These are phyloP conservation scores for Zygnema circumcarinatum DNA, from an alignment of 139 green algal genomes.

Conservation along the genomic window DNA sequence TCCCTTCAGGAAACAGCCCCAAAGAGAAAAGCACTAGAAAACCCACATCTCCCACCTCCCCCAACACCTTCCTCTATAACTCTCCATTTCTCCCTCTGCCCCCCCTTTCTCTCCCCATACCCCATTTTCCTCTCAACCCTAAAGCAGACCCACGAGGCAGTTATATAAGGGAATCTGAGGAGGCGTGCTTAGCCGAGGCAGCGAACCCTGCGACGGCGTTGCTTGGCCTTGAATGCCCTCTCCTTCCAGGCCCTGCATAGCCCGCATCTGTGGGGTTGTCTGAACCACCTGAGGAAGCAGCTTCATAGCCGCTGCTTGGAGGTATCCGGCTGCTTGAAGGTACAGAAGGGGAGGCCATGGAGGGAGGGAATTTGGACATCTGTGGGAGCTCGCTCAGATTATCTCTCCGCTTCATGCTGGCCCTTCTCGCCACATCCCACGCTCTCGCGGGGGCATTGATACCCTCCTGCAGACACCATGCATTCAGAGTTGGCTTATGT, in stretches of 20 bases:
- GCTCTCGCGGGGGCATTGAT: constrained; percentile 17
- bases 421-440: constrained; percentile 49
- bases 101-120: too few relatives aligned
- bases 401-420: constrained; percentile 23
- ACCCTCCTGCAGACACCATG: constrained; percentile 43
- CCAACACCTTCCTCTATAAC: too few relatives aligned
- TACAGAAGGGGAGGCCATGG: constrained; percentile 5
- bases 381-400: constrained; percentile 25
- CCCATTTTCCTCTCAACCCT: too few relatives aligned
- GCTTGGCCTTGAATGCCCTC: neutral
- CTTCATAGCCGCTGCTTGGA: neutral
- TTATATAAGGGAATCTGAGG: neutral
- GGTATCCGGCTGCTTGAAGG: neutral
- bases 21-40: too few relatives aligned
- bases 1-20: too few relatives aligned
- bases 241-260: neutral
- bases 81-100: too few relatives aligned
- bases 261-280: neutral
- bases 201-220: neutral
- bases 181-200: neutral
- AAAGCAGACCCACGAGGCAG: too few relatives aligned
- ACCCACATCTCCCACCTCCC: too few relatives aligned
- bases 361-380: constrained; percentile 7
- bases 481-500: too few relatives aligned
- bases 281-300: neutral